A percentile compares a stretch with the other conserved stretches of the same genome.
Evolutionary conservation across 2,329 filamentous ascomycete species (phyloP).

Genomic region (Dothistroma septosporum): DNA sequence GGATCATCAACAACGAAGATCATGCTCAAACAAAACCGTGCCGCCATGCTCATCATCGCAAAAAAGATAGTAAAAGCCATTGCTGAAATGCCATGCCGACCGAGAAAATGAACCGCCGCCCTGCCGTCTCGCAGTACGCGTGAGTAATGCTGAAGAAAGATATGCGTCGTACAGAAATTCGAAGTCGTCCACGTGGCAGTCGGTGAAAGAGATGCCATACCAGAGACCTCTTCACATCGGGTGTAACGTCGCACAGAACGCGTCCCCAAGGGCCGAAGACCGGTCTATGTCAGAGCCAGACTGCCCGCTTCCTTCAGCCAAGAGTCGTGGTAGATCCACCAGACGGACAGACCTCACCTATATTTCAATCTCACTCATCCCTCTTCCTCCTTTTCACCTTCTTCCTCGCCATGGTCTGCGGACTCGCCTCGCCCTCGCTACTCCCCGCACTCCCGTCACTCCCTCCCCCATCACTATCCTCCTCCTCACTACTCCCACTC

Average conservation of each 20-base stretch:
- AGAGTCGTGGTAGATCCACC: neutral
- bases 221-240: too few relatives aligned
- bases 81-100: too few relatives aligned
- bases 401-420: conserved; percentile 21
- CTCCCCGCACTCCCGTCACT: neutral
- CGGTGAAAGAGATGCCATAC: too few relatives aligned
- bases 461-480: conserved; percentile 4
- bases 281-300: neutral
- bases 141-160: too few relatives aligned
- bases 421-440: conserved; percentile 12
- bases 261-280: too few relatives aligned
- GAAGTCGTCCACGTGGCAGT: too few relatives aligned
- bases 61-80: too few relatives aligned
- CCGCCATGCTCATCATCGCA: neutral
- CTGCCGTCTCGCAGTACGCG: too few relatives aligned
- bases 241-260: too few relatives aligned
- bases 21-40: neutral
- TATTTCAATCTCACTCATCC: conserved; percentile 6
- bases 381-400: conserved; percentile 24
- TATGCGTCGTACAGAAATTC: too few relatives aligned
- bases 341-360: neutral
- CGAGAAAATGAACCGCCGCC: too few relatives aligned
- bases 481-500: conserved; percentile 4
- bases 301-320: neutral
- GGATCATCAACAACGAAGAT: neutral